These are phyloP conservation scores for Macrotyloma uniflorum DNA, from an alignment of 306 rosid genomes.

Conservation along the genomic window DNA sequence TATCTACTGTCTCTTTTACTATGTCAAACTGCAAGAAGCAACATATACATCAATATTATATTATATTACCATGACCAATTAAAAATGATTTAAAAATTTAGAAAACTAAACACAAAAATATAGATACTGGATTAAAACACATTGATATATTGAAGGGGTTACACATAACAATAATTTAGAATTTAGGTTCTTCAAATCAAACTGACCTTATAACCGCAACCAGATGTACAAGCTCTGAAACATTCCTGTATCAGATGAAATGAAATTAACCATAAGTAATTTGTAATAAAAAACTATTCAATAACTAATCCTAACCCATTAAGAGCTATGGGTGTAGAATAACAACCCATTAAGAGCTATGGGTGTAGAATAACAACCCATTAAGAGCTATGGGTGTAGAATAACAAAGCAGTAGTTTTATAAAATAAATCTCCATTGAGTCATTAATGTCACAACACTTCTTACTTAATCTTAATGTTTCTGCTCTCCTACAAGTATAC, in stretches of 20 bases:
- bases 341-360: too few relatives aligned
- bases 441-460: slow-evolving; percentile 7
- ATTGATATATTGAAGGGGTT: not conserved
- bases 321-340: not conserved
- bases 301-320: not conserved
- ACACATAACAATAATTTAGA: slow-evolving; percentile 12
- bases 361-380: too few relatives aligned
- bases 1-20: slow-evolving; percentile 51
- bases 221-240: slow-evolving; percentile 87
- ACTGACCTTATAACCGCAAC: slow-evolving; percentile 93
- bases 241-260: slow-evolving; percentile 66
- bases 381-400: too few relatives aligned
- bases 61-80: too few relatives aligned
- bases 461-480: not conserved
- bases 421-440: not conserved
- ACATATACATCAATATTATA: not conserved
- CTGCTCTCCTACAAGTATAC: too few relatives aligned
- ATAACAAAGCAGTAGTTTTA: too few relatives aligned
- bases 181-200: slow-evolving; percentile 10
- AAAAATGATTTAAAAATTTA: too few relatives aligned
- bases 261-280: slow-evolving; percentile 37
- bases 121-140: too few relatives aligned
- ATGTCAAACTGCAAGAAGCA: slow-evolving; percentile 64
- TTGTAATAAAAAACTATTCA: slow-evolving; percentile 3
- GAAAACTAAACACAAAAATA: too few relatives aligned